These are phyloP conservation scores for Vitis labrusca DNA, from an alignment of 164 flowering plant species.

Conservation along the genomic window DNA sequence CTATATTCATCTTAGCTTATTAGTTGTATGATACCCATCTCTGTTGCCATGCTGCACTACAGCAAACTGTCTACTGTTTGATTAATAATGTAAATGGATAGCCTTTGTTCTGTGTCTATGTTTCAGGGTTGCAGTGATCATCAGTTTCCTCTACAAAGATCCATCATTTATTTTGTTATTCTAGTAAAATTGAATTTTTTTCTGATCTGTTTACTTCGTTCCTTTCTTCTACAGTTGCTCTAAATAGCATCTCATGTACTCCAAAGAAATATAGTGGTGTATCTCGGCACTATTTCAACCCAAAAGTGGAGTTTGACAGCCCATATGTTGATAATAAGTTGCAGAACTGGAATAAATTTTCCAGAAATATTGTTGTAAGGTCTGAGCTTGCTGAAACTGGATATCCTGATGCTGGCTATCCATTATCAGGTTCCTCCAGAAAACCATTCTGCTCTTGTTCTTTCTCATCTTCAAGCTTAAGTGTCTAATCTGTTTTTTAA, in stretches of 20 bases:
- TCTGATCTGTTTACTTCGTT: not conserved
- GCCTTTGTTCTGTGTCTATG: not conserved
- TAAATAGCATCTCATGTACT: slow-evolving; percentile 4
- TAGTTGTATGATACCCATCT: no score
- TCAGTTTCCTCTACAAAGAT: not conserved
- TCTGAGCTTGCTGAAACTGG: slow-evolving; percentile 56
- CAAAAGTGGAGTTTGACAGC: slow-evolving; percentile 11
- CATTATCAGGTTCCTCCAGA: slow-evolving; percentile 46
- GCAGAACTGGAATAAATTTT: slow-evolving; percentile 10
- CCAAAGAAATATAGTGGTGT: slow-evolving; percentile 13
- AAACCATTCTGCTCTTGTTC: not conserved
- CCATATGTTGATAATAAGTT: slow-evolving; percentile 8
- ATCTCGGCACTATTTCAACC: slow-evolving; percentile 1
- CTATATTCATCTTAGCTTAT: no score
- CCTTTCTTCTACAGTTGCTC: slow-evolving; percentile 22
- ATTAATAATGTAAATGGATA: not conserved
- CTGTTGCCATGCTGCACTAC: no score
- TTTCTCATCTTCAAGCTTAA: not conserved
- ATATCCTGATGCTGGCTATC: slow-evolving; percentile 37
- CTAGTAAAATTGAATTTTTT: not conserved
- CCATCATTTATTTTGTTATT: not conserved
- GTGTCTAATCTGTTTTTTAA: not conserved
- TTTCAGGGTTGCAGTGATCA: not conserved
- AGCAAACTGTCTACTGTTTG: not conserved
- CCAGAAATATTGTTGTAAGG: slow-evolving; percentile 38